A percentile compares a stretch with the other conserved stretches of the same genome.
Conservation (phyloP, 148 eudicot species). For the Suaeda aralocaspica region DNA sequence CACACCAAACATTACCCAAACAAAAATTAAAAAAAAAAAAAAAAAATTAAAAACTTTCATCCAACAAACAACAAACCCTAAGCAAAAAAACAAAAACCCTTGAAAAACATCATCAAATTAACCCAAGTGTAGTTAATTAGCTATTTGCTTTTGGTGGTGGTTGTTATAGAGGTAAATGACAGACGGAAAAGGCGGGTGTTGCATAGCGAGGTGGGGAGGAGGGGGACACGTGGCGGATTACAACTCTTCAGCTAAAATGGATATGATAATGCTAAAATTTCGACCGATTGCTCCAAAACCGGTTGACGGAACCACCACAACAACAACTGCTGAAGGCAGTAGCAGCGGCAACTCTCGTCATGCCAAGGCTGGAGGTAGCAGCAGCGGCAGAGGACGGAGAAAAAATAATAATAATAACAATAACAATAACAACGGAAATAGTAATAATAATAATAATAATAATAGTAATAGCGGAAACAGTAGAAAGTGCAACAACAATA, state of each 20-base stretch:
- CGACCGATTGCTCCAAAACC: conserved; percentile 24
- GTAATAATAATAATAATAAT: not conserved
- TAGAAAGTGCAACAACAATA: conserved; percentile 1
- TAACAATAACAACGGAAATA: not conserved
- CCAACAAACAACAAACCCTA: not conserved
- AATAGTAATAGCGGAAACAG: not conserved
- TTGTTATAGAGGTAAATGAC: not conserved
- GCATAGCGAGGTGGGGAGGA: conserved; percentile 21
- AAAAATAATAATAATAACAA: not conserved
- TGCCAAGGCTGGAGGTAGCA: not conserved
- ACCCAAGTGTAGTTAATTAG: no score
- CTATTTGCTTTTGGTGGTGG: no score
- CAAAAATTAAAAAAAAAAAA: not conserved
- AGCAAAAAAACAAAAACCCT: not conserved
- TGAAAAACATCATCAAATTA: not conserved
- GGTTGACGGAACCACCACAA: not conserved
- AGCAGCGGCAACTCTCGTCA: not conserved
- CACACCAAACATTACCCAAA: not conserved
- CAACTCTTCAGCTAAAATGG: conserved; percentile 15
- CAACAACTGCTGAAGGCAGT: not conserved
- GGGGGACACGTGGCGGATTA: conserved; percentile 5
- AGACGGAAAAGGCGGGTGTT: conserved; percentile 16
- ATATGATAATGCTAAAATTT: conserved; percentile 23
- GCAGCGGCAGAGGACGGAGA: conserved; percentile 5
- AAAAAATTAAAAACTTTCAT: no score